Evolutionary conservation across 164 flowering plant species (phyloP).

Genomic region (Malania oleifera): DNA sequence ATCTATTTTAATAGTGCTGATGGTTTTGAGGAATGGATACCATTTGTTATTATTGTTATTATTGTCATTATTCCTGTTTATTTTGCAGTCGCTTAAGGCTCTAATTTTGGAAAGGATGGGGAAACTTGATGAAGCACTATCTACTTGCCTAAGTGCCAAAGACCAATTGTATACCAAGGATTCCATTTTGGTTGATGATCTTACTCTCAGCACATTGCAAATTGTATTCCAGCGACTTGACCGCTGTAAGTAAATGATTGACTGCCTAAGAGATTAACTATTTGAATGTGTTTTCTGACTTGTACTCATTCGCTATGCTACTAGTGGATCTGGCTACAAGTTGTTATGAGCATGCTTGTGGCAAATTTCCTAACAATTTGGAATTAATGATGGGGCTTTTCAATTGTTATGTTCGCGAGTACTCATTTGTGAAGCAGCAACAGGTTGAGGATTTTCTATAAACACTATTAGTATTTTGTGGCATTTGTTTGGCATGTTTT

Average conservation of each 20-base stretch:
- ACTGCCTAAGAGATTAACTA: neutral
- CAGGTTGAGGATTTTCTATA: constrained; percentile 48
- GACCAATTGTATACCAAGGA: constrained; percentile 50
- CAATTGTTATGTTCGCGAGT: constrained; percentile 86
- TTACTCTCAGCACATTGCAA: constrained; percentile 86
- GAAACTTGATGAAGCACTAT: constrained; percentile 70
- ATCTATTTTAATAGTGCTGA: too few relatives aligned
- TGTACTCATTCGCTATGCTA: neutral
- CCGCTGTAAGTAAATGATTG: constrained; percentile 49
- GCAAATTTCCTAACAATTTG: constrained; percentile 62
- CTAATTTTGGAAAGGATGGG: constrained; percentile 88
- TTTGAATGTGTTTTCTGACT: neutral
- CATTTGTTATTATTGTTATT: neutral
- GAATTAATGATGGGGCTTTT: constrained; percentile 93
- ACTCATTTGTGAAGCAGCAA: constrained; percentile 91
- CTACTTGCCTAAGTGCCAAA: constrained; percentile 65
- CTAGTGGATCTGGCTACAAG: constrained; percentile 90
- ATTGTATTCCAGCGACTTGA: constrained; percentile 87
- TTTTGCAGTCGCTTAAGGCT: constrained; percentile 72
- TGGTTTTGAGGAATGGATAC: neutral
- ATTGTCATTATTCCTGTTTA: too few relatives aligned
- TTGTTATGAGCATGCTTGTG: constrained; percentile 85
- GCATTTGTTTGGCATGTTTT: neutral
- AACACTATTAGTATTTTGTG: neutral
- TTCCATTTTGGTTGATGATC: constrained; percentile 57